Evolutionary conservation across 2,329 filamentous ascomycete species (phyloP).

Genomic region (Akanthomyces dipterigenus): DNA sequence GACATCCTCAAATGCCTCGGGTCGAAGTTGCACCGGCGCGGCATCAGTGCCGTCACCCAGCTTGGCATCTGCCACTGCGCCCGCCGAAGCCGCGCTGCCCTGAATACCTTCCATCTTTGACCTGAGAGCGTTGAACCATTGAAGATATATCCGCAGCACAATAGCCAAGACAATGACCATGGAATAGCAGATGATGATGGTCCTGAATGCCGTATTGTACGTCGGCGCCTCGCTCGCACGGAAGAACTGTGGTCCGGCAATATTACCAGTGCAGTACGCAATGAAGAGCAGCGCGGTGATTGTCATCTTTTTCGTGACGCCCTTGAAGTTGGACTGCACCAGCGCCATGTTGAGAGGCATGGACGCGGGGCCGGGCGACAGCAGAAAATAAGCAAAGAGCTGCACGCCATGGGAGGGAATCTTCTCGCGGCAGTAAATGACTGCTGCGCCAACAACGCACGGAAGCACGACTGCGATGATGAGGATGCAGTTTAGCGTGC

Average conservation of each 20-base stretch:
- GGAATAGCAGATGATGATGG: slow-evolving; percentile 51
- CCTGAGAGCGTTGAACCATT: slow-evolving; percentile 37
- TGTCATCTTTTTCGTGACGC: slow-evolving; percentile 55
- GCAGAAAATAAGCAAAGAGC: slow-evolving; percentile 51
- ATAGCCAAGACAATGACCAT: slow-evolving; percentile 40
- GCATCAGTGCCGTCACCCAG: slow-evolving; percentile 21
- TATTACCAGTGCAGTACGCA: slow-evolving; percentile 50
- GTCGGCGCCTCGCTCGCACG: slow-evolving; percentile 39
- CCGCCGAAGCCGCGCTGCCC: slow-evolving; percentile 36
- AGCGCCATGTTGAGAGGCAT: slow-evolving; percentile 50
- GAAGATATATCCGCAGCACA: slow-evolving; percentile 40
- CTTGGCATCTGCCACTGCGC: slow-evolving; percentile 32
- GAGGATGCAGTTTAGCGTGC: slow-evolving; percentile 44
- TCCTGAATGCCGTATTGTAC: slow-evolving; percentile 47
- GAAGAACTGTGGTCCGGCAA: slow-evolving; percentile 51
- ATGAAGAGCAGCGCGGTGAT: slow-evolving; percentile 50
- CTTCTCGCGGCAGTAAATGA: slow-evolving; percentile 42
- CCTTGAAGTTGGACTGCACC: slow-evolving; percentile 48
- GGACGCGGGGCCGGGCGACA: slow-evolving; percentile 45
- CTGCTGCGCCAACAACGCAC: slow-evolving; percentile 44
- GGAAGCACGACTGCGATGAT: slow-evolving; percentile 43
- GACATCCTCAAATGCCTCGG: slow-evolving; percentile 47
- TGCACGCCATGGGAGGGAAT: slow-evolving; percentile 35
- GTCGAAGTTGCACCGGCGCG: slow-evolving; percentile 28
- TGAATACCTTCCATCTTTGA: slow-evolving; percentile 36